These are phyloP conservation scores for Ammopiptanthus mongolicus DNA, from an alignment of 306 rosid species.

Conservation along the genomic window DNA sequence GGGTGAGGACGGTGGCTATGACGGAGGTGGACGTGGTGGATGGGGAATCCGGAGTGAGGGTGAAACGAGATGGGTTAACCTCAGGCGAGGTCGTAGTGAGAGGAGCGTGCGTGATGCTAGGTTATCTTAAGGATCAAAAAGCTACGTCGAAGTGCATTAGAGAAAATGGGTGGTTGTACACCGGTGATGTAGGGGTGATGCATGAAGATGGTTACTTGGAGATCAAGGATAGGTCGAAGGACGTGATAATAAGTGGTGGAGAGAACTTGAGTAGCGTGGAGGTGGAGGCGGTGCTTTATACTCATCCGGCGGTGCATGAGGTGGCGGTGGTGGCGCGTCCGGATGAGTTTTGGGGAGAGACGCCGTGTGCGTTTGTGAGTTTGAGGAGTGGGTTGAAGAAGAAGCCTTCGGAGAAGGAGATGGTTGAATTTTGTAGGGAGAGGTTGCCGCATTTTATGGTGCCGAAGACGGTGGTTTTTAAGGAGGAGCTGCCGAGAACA, in stretches of 20 bases:
- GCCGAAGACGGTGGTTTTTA: slow-evolving; percentile 70
- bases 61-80: slow-evolving; percentile 34
- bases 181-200: slow-evolving; percentile 53
- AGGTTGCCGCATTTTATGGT: slow-evolving; percentile 66
- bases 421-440: slow-evolving; percentile 43
- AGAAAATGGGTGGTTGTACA: slow-evolving; percentile 50
- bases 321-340: slow-evolving; percentile 69
- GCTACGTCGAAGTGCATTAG: slow-evolving; percentile 32
- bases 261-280: slow-evolving; percentile 71
- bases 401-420: slow-evolving; percentile 45
- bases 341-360: slow-evolving; percentile 65
- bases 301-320: slow-evolving; percentile 39
- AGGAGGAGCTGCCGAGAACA: slow-evolving; percentile 55
- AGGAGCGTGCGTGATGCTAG: slow-evolving; percentile 57
- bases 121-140: slow-evolving; percentile 43
- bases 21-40: slow-evolving; percentile 49
- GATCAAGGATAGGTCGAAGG: slow-evolving; percentile 58
- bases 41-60: slow-evolving; percentile 12
- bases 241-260: slow-evolving; percentile 64
- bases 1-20: slow-evolving; percentile 36
- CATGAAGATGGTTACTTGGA: slow-evolving; percentile 58
- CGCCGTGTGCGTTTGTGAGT: slow-evolving; percentile 62
- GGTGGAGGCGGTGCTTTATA: slow-evolving; percentile 59
- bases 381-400: slow-evolving; percentile 21
- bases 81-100: slow-evolving; percentile 41